Percentiles rank a stretch among this genome's conserved stretches.
Conservation (phyloP, 1,139 yeast species). For the Sugiyamaella pinicola region DNA sequence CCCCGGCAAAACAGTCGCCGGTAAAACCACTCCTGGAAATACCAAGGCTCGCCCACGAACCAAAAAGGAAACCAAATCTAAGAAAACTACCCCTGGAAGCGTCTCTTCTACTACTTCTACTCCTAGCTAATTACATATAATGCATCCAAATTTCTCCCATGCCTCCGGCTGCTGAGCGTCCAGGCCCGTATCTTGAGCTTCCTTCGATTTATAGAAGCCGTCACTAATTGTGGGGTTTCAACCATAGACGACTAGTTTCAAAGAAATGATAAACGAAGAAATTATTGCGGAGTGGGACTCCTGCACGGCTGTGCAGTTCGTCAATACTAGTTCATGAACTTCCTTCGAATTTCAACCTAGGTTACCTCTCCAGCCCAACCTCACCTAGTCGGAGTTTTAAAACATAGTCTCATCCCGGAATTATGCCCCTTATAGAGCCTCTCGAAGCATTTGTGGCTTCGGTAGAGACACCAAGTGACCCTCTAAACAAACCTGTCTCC, state of each 20-base stretch:
- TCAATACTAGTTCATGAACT: slow-evolving; percentile 3
- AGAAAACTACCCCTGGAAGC: slow-evolving; percentile 11
- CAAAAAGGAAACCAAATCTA: slow-evolving; percentile 21
- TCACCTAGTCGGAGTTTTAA: background rate
- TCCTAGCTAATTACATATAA: slow-evolving; percentile 7
- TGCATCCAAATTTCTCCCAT: no score
- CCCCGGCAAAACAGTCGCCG: slow-evolving; percentile 18
- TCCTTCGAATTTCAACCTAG: background rate
- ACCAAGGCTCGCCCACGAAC: slow-evolving; percentile 26
- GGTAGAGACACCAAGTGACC: slow-evolving; percentile 5
- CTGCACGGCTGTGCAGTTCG: slow-evolving; percentile 1
- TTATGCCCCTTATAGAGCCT: slow-evolving; percentile 12
- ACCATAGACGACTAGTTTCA: no score
- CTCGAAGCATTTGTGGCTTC: slow-evolving; percentile 10
- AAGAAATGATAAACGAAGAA: no score
- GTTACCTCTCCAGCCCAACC: background rate
- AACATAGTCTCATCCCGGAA: background rate
- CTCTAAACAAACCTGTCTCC: background rate
- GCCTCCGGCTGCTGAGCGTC: no score
- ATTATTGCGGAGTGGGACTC: no score
- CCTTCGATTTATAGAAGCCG: no score
- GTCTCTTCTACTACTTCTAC: background rate
- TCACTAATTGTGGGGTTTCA: no score
- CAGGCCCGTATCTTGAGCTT: no score
- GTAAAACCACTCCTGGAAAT: slow-evolving; percentile 13